Conservation (phyloP, 2,329 filamentous ascomycete genomes). For the Alternaria arbusti region DNA sequence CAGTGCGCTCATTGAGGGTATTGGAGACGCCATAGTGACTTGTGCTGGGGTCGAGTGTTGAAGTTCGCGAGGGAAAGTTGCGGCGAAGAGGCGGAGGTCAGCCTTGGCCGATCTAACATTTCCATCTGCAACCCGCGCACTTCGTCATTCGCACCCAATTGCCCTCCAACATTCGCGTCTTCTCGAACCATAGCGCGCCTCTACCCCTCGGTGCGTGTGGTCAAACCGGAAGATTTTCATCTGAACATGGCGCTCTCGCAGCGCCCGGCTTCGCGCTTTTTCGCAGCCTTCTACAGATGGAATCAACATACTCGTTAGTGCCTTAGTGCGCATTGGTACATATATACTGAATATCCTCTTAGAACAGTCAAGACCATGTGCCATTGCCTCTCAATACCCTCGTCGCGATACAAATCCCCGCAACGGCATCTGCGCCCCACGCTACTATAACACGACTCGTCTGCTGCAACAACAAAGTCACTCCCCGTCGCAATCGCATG, state of each 20-base stretch:
- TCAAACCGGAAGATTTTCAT: not conserved
- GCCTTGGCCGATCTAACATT: slow-evolving; percentile 23
- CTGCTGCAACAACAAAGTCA: slow-evolving; percentile 13
- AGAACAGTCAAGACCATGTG: slow-evolving; percentile 20
- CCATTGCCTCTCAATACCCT: not conserved
- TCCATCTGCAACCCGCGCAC: slow-evolving; percentile 6
- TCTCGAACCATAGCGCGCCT: not conserved
- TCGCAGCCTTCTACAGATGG: slow-evolving; percentile 54
- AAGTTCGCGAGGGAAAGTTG: slow-evolving; percentile 23
- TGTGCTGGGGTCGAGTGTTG: slow-evolving; percentile 9
- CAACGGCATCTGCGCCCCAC: not conserved
- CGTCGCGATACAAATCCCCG: not conserved
- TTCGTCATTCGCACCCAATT: slow-evolving; percentile 7
- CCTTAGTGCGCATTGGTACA: not conserved
- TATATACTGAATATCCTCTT: not conserved
- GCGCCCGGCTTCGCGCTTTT: slow-evolving; percentile 47
- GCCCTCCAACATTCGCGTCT: not conserved
- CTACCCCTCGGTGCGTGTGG: not conserved
- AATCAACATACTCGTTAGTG: slow-evolving; percentile 33
- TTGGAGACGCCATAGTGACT: slow-evolving; percentile 37
- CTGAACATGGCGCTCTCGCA: slow-evolving; percentile 26
- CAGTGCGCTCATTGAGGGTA: slow-evolving; percentile 41
- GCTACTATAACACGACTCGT: slow-evolving; percentile 20
- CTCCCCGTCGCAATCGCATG: slow-evolving; percentile 3
- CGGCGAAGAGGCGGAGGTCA: slow-evolving; percentile 28